Evolutionary conservation across 371 early-diverging fungal genomes (phyloP).

Genomic region (Parasitella parasitica): DNA sequence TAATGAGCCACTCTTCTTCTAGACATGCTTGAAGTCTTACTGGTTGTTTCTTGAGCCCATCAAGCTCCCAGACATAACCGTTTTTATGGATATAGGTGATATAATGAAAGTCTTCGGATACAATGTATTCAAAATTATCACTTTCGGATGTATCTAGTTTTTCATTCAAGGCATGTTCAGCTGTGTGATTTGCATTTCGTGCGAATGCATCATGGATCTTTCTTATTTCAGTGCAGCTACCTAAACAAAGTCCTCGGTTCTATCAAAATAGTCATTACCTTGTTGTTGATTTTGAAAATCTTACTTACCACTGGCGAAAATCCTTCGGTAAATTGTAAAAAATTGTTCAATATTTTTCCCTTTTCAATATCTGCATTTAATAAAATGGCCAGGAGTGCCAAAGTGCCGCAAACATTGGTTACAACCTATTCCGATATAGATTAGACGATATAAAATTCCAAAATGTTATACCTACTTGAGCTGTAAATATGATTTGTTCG

Average conservation of each 20-base stretch:
- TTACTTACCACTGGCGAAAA: constrained; percentile 19
- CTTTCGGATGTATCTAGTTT: neutral
- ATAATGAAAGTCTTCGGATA: constrained; percentile 15
- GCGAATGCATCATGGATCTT: constrained; percentile 13
- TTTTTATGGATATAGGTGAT: constrained; percentile 18
- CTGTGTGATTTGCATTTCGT: neutral
- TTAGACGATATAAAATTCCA: neutral
- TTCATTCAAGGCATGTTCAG: neutral
- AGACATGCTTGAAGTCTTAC: neutral
- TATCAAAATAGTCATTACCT: neutral
- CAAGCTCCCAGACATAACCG: constrained; percentile 19
- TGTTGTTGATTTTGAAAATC: neutral
- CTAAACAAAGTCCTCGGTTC: constrained; percentile 21
- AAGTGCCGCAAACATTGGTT: constrained; percentile 17
- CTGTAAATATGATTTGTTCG: constrained; percentile 7
- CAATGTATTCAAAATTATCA: neutral
- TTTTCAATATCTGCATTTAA: constrained; percentile 11
- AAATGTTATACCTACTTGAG: constrained; percentile 4
- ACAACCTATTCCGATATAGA: constrained; percentile 5
- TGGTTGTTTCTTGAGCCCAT: constrained; percentile 15
- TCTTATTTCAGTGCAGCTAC: neutral
- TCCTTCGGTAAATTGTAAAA: constrained; percentile 6
- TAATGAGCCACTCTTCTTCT: constrained; percentile 3
- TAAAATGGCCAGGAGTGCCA: constrained; percentile 19
- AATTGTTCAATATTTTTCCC: constrained; percentile 8